Evolutionary conservation across 2,329 filamentous ascomycete species (phyloP), one percentile per base, ranked within the genome.

Genomic region (Monilinia polystroma): DNA sequence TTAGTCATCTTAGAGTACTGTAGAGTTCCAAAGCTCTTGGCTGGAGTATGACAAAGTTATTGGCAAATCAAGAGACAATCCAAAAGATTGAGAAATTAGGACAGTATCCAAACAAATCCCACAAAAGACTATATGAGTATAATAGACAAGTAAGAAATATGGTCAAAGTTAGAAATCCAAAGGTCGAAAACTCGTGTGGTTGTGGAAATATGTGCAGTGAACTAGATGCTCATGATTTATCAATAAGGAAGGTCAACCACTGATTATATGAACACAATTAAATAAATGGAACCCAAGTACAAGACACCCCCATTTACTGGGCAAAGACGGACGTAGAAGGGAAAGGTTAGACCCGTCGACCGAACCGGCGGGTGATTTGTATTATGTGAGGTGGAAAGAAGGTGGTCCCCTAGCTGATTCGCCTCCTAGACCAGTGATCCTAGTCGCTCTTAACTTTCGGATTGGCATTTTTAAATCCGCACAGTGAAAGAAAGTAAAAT

Each of bases 181-280:
- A 59, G 43, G 12, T 49, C 3, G 43, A 49, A 49, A 23, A 12
- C 23, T 43, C 12, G 18, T 35, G 43, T 16, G 43, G 4, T 16
- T 1, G 57, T 47, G 55, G 7, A 29, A 45, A 35, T 32, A 47
- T 32, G 57, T 26, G 23, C 3, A 32, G 29, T 35, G 20, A 49
- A 23, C 26, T 49, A 23, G 45, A n/a, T 47, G 16, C 16, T 43
- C 38, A 14, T 41, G 1, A 14, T 58, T 11, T 45, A 58, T 58
- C 56, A 58, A 43, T 58, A n/a, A 41, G 38, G 43, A 58, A 58
- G 41, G 56, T 47, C 26, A 43, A 47, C 26, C 12, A 26, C 29
- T 47, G 32, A 59, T 59, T 59, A 59, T 59, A 59, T 32, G 56
- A 59, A 59, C 23, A 59, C 32, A 59, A 32, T 35, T 35, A 59